Conservation (phyloP, 345 rosid species). For the Excoecaria agallocha region DNA sequence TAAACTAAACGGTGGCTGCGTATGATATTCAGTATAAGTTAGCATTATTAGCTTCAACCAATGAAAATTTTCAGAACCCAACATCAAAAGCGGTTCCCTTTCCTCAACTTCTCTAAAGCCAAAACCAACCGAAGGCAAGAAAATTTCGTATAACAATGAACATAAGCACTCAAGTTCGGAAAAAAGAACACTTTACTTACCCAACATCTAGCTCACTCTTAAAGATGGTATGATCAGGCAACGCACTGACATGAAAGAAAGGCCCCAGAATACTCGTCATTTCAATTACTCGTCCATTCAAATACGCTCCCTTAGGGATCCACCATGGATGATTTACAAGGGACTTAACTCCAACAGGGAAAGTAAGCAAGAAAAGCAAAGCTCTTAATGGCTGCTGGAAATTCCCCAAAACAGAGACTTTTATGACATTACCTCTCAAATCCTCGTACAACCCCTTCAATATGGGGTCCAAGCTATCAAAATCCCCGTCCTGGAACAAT, state of each 20-base stretch:
- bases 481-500: constrained; percentile 73
- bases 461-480: constrained; percentile 73
- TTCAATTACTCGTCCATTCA: constrained; percentile 92
- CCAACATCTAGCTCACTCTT: constrained; percentile 97
- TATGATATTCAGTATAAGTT: neutral
- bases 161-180: neutral
- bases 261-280: constrained; percentile 97
- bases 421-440: constrained; percentile 76
- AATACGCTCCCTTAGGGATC: constrained; percentile 80
- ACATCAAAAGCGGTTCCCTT: neutral
- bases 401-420: constrained; percentile 78
- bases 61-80: neutral
- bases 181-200: constrained; percentile 42
- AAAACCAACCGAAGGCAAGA: neutral
- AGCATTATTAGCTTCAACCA: neutral
- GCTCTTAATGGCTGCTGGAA: constrained; percentile 90
- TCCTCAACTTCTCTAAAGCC: neutral
- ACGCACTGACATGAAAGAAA: constrained; percentile 88
- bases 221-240: constrained; percentile 77
- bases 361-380: constrained; percentile 61
- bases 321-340: constrained; percentile 90
- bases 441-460: constrained; percentile 80
- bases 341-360: constrained; percentile 72
- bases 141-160: neutral
- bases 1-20: neutral